A percentile compares a stretch with the other conserved stretches of the same genome.
Evolutionary conservation across 306 rosid genomes (phyloP).

Genomic region (Carpinus viminea): DNA sequence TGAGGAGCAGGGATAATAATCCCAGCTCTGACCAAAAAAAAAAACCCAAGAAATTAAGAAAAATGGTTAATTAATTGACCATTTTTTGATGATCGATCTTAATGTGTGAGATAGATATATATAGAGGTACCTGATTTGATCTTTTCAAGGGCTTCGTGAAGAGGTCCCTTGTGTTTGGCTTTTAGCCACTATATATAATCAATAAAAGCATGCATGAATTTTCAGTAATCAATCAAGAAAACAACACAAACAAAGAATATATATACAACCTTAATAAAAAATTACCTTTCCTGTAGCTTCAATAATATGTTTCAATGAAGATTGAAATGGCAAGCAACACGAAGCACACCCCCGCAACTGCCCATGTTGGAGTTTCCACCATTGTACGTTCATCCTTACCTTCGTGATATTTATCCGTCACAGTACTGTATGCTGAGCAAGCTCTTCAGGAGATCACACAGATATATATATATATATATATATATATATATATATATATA

Average conservation of each 20-base stretch:
- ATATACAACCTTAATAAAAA: constrained; percentile 31
- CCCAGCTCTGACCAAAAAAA: constrained; percentile 49
- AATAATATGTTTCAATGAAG: constrained; percentile 51
- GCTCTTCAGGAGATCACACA: too few species aligned
- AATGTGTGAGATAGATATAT: too few species aligned
- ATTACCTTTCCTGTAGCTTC: constrained; percentile 51
- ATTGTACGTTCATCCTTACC: constrained; percentile 38
- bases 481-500: too few species aligned
- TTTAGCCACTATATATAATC: constrained; percentile 35
- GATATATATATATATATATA: too few species aligned
- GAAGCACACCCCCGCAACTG: constrained; percentile 67
- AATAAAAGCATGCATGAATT: not conserved
- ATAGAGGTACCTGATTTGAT: constrained; percentile 45
- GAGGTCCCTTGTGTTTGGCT: constrained; percentile 41
- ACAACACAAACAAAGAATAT: too few species aligned
- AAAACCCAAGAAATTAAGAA: too few species aligned
- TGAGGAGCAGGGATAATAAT: constrained; percentile 50
- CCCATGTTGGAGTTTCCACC: constrained; percentile 72
- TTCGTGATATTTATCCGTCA: not conserved
- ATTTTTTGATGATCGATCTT: too few species aligned
- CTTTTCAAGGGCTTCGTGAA: constrained; percentile 54
- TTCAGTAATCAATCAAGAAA: not conserved
- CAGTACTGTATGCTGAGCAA: too few species aligned
- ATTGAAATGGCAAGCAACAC: constrained; percentile 57
- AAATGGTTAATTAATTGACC: constrained; percentile 17